A percentile compares a stretch with the other conserved stretches of the same genome.
These are phyloP conservation scores for Phaeotremella fagi DNA, from an alignment of 768 basidiomycete species.

Conservation along the genomic window DNA sequence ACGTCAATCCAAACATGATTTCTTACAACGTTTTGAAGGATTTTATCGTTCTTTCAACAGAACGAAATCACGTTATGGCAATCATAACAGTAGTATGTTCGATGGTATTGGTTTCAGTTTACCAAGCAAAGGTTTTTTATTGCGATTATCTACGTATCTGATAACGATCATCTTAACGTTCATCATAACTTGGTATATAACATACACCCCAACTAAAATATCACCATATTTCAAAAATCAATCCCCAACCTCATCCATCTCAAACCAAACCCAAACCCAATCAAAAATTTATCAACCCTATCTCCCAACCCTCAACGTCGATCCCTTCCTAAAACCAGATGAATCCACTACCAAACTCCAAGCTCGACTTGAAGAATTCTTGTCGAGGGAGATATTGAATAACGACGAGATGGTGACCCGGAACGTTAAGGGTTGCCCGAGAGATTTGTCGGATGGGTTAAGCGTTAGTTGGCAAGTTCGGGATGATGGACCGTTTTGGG, in stretches of 20 bases:
- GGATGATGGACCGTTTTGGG: constrained; percentile 47
- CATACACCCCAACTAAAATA: no score
- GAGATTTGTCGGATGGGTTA: constrained; percentile 36
- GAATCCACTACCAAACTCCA: not conserved
- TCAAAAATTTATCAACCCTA: not conserved
- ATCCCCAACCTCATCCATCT: not conserved
- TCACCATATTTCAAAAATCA: not conserved
- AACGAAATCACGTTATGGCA: no score
- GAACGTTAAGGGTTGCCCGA: constrained; percentile 44
- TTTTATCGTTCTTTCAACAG: no score
- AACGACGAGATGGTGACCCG: constrained; percentile 20
- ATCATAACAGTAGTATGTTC: no score
- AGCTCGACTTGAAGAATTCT: constrained; percentile 31
- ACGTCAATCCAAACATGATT: no score
- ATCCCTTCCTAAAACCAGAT: not conserved
- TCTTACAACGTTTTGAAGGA: no score
- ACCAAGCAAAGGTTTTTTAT: no score
- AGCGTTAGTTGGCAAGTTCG: constrained; percentile 49
- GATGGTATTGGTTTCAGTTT: no score
- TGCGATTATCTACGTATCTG: no score
- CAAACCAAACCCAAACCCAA: not conserved
- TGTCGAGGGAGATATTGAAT: constrained; percentile 34
- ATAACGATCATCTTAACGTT: no score
- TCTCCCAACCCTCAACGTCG: not conserved
- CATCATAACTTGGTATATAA: no score